A percentile compares a stretch with the other conserved stretches of the same genome.
phyloP scores from a whole-genome alignment of 2,329 filamentous ascomycete genomes.

The Pseudogymnoascus sp. region DNA sequence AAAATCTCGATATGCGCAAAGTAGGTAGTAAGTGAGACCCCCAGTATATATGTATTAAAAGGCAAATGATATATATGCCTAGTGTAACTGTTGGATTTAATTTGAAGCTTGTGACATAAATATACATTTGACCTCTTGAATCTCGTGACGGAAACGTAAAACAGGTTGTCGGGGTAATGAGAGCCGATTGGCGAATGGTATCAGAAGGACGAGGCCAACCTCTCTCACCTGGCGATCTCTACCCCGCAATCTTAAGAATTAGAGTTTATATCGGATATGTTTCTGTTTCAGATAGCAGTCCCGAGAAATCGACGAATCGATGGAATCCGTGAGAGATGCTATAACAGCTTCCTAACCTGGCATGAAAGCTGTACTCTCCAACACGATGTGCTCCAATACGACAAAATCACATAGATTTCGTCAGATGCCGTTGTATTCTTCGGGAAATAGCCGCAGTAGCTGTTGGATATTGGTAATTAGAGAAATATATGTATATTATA shows the following conservation, averaged over 20 bases:
- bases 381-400: background rate
- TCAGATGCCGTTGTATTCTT: background rate
- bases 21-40: background rate
- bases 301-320: background rate
- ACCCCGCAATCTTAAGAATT: background rate
- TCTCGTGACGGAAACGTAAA: conserved; percentile 1
- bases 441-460: background rate
- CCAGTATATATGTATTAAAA: background rate
- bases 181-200: background rate
- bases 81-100: background rate
- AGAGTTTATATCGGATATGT: background rate
- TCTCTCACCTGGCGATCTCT: background rate
- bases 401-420: background rate
- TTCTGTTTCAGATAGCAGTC: background rate
- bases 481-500: background rate
- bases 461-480: background rate
- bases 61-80: background rate
- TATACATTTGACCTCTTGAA: conserved; percentile 2
- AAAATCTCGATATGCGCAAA: background rate
- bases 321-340: background rate
- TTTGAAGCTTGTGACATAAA: background rate
- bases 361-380: background rate
- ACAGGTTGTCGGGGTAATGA: conserved; percentile 6
- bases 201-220: background rate
- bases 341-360: background rate